Evolutionary conservation across 495 filamentous ascomycete genomes (phyloP), one percentile per base, ranked within the genome.

Genomic region (Penicillium robsamsonii): DNA sequence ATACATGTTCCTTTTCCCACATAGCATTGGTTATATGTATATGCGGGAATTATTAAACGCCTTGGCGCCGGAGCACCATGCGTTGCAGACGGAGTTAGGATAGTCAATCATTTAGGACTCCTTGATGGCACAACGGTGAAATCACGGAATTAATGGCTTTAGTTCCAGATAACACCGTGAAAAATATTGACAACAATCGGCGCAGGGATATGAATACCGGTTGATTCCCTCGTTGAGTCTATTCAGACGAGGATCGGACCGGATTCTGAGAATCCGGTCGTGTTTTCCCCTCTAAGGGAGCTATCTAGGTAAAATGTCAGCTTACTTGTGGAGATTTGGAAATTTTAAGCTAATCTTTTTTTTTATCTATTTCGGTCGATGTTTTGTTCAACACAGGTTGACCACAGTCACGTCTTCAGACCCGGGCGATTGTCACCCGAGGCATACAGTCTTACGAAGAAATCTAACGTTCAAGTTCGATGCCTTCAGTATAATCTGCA

Each of bases 251-350:
- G 22, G 22, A 2, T 22, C 22, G 42, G 42, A 44, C 22, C 42
- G 42, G 42, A 44, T 44, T 44, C 42, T 44, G 20, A 44, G 42
- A 44, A 3, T 44, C 20, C 42, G 42, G 42, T 44, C 12, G 20
- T 44, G 25, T 25, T 25, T 44, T 7, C 41, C 41, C 22, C 22
- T 22, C 22, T 2, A 22, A 22, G 22, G 22, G 22, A 22, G 22
- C 22, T 22, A 1, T 22, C 22, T 22, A 22, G 22, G 22, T 22
- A 22, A 22, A 2, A 22, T 22, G 22, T 22, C 2, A 2, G 22
- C 22, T 22, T 22, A 22, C 22, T 22, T 22, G 22, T 22, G 22
- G 22, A 22, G 22, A 22, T 22, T 22, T 22, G 22, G 22, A 22
- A 22, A 22, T 22, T 22, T 22, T 22, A 22, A 22, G 1, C 22